Percentiles rank a stretch among this genome's conserved stretches.
phyloP scores from a whole-genome alignment of 257 asterid species.

The Jacaranda copaia region DNA sequence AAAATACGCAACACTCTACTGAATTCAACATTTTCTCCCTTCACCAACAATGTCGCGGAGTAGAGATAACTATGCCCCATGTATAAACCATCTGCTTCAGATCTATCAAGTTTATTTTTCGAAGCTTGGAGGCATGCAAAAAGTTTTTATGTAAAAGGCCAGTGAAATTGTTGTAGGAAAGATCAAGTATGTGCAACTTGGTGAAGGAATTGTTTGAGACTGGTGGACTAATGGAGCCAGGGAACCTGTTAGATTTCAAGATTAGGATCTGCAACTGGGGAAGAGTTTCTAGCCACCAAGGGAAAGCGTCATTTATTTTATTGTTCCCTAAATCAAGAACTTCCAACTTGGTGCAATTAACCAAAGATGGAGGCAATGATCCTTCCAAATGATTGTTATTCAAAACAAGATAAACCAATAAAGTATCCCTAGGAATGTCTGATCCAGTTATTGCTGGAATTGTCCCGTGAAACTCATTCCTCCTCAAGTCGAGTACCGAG shows the following conservation, averaged over 20 bases:
- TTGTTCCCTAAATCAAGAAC: constrained; percentile 11
- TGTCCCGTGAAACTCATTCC: constrained; percentile 2
- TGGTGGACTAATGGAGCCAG: not conserved
- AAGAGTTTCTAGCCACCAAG: constrained; percentile 25
- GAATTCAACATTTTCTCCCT: constrained; percentile 5
- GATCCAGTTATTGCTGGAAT: not conserved
- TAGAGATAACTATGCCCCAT: not conserved
- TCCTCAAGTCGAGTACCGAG: not conserved
- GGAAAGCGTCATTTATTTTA: constrained; percentile 10
- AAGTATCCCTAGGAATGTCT: not conserved
- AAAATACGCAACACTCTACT: not conserved
- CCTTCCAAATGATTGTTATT: constrained; percentile 14
- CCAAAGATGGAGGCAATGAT: not conserved
- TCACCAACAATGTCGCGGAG: constrained; percentile 20
- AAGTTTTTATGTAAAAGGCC: constrained; percentile 4
- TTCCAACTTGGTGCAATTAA: constrained; percentile 4
- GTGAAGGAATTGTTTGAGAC: not conserved
- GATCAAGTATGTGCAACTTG: not conserved
- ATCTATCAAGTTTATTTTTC: not conserved
- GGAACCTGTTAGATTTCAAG: constrained; percentile 22
- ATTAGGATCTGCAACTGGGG: not conserved
- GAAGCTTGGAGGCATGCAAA: constrained; percentile 1
- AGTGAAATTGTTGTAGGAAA: constrained; percentile 21
- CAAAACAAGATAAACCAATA: not conserved
- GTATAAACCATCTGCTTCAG: not conserved